Conservation (phyloP, 208 protist species). For the Naegleria lovaniensis region DNA sequence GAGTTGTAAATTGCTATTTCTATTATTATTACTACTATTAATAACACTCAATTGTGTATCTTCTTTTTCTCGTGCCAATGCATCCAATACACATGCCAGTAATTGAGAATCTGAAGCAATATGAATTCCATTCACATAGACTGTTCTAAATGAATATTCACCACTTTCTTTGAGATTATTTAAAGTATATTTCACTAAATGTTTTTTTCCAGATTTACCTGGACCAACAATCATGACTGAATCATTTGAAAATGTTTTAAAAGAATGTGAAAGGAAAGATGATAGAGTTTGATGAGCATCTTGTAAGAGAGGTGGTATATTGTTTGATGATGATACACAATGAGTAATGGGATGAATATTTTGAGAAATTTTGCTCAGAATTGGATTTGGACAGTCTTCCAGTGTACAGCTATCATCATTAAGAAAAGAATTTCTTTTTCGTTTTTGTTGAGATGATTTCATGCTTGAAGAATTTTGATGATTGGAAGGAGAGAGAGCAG, state of each 20-base stretch:
- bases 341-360: background rate
- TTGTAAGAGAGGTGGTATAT: background rate
- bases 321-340: background rate
- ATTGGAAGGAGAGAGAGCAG: too few relatives aligned
- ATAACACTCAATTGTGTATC: too few relatives aligned
- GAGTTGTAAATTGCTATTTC: too few relatives aligned
- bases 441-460: too few relatives aligned
- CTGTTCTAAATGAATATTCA: background rate
- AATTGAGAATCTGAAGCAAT: background rate
- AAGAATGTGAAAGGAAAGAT: background rate
- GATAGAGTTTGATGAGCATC: background rate
- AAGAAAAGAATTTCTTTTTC: too few relatives aligned
- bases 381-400: too few relatives aligned
- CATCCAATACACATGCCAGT: background rate
- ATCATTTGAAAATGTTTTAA: background rate
- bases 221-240: background rate
- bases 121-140: background rate
- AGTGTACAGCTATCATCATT: too few relatives aligned
- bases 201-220: background rate
- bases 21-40: too few relatives aligned
- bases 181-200: background rate
- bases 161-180: background rate
- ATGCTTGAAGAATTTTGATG: too few relatives aligned
- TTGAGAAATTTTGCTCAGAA: too few relatives aligned
- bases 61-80: background rate